phyloP scores from a whole-genome alignment of 768 basidiomycete genomes.

The Boletus sp. region DNA sequence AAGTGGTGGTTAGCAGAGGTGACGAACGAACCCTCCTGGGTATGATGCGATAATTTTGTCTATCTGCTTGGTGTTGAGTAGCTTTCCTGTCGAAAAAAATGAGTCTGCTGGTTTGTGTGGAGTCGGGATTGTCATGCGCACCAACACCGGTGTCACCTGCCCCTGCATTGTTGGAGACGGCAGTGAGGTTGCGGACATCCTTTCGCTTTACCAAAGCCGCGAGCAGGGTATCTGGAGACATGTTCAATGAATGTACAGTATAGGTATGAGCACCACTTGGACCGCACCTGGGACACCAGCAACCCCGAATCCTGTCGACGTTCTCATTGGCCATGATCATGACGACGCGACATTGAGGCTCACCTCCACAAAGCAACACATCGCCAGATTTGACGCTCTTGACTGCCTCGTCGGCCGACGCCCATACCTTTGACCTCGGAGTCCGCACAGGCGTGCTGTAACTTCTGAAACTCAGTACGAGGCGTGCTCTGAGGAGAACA shows the following conservation, averaged over 20 bases:
- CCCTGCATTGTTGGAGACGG: conserved; percentile 88
- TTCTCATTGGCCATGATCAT: background rate
- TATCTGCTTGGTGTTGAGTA: conserved; percentile 72
- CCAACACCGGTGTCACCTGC: conserved; percentile 68
- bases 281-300: conserved; percentile 79
- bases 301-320: conserved; percentile 71
- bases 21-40: conserved; percentile 66
- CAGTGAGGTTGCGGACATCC: conserved; percentile 73
- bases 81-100: conserved; percentile 47
- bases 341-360: conserved; percentile 18
- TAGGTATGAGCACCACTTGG: background rate
- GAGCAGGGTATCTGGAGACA: conserved; percentile 69
- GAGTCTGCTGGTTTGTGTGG: background rate
- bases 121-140: conserved; percentile 20
- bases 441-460: conserved; percentile 26
- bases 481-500: conserved; percentile 16
- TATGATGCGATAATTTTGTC: conserved; percentile 86
- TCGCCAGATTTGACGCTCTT: conserved; percentile 79
- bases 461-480: conserved; percentile 13
- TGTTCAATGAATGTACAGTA: background rate
- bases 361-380: conserved; percentile 78
- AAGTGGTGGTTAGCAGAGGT: background rate
- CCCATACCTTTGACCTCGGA: conserved; percentile 69
- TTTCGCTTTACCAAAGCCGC: conserved; percentile 69
- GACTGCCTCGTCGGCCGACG: conserved; percentile 78